These are phyloP conservation scores for Sugiyamaella castrensis DNA, from an alignment of 1,139 yeast species.

Conservation along the genomic window DNA sequence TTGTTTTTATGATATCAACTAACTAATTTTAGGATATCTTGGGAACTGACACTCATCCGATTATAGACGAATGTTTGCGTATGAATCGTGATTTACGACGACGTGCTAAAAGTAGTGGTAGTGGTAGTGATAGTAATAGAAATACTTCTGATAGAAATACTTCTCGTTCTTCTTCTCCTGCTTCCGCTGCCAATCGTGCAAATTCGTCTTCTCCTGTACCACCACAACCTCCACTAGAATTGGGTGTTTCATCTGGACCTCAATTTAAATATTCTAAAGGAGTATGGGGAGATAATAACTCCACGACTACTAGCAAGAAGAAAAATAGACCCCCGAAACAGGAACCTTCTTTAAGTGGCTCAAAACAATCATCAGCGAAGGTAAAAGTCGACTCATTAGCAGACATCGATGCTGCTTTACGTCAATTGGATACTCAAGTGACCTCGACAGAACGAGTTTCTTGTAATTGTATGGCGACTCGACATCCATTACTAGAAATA, in stretches of 20 bases:
- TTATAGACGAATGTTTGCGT: neutral
- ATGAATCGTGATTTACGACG: neutral
- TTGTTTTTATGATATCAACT: neutral
- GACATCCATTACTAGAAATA: conserved; percentile 83
- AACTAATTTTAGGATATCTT: neutral
- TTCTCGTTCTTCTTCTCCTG: conserved; percentile 4
- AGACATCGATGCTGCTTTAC: conserved; percentile 37
- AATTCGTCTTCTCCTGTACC: neutral
- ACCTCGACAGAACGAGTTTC: conserved; percentile 30
- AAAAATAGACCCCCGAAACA: conserved; percentile 14
- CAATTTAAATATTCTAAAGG: conserved; percentile 21
- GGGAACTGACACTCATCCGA: neutral
- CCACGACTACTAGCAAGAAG: conserved; percentile 10
- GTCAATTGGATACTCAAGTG: conserved; percentile 32
- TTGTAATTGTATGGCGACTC: conserved; percentile 68
- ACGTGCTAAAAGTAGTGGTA: neutral
- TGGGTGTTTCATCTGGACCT: neutral
- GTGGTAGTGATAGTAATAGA: neutral
- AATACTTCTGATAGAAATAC: neutral
- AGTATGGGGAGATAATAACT: conserved; percentile 20
- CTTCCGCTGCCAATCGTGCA: neutral
- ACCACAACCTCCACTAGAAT: too few relatives aligned
- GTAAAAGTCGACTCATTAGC: conserved; percentile 34
- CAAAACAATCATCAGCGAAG: conserved; percentile 16
- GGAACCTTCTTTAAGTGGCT: neutral